Evolutionary conservation across 164 flowering plant species (phyloP).

Genomic region (Amborella trichopoda): DNA sequence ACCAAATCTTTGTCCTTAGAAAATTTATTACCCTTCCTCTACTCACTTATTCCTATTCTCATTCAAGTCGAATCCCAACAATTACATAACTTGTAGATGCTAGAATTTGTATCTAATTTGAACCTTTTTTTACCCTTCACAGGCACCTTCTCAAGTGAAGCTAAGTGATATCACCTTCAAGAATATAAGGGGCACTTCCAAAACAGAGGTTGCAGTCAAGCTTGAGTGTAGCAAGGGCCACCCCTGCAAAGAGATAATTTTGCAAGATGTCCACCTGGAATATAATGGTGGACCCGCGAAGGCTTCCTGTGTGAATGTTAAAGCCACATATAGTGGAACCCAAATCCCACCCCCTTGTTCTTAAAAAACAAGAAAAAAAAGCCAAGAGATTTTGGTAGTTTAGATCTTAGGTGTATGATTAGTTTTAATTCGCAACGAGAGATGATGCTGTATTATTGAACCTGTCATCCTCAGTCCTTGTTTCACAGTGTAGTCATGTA

Average conservation of each 20-base stretch:
- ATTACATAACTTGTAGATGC: no score
- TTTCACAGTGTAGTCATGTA: no score
- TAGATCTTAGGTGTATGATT: no score
- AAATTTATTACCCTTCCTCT: no score
- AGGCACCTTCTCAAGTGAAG: conserved; percentile 43
- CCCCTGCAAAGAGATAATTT: conserved; percentile 40
- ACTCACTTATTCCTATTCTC: no score
- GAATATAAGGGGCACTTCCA: conserved; percentile 48
- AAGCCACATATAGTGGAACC: conserved; percentile 37
- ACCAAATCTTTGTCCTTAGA: no score
- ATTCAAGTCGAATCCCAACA: no score
- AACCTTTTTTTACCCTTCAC: conserved; percentile 2
- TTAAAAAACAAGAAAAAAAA: no score
- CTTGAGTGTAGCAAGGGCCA: conserved; percentile 38
- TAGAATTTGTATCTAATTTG: neutral
- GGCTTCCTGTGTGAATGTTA: conserved; percentile 30
- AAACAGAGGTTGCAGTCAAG: conserved; percentile 31
- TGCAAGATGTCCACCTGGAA: conserved; percentile 34
- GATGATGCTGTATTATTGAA: no score
- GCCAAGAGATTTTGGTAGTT: no score
- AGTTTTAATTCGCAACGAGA: no score
- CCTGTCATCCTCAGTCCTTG: no score
- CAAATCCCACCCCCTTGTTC: conserved; percentile 52
- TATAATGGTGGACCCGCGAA: conserved; percentile 10
- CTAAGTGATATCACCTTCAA: conserved; percentile 33